These are phyloP conservation scores for Aspergillus novofumigatus DNA, from an alignment of 2,329 filamentous ascomycete genomes.

Conservation along the genomic window DNA sequence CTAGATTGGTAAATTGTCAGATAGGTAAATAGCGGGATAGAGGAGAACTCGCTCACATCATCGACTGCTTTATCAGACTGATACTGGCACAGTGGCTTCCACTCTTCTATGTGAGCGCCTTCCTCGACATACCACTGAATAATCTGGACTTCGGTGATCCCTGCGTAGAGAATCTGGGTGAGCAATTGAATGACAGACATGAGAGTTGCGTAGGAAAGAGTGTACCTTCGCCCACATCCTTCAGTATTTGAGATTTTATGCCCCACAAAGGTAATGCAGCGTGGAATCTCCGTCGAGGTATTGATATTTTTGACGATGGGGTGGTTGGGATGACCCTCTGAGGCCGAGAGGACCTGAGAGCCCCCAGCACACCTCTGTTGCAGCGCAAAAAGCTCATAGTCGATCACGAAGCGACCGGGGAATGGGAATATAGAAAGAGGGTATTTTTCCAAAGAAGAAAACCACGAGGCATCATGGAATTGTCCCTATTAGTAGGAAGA, in stretches of 20 bases:
- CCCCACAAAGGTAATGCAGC: slow-evolving; percentile 30
- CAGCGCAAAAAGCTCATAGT: slow-evolving; percentile 31
- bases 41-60: slow-evolving; percentile 41
- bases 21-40: not conserved
- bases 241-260: slow-evolving; percentile 38
- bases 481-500: not conserved
- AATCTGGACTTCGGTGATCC: slow-evolving; percentile 96
- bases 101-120: slow-evolving; percentile 92
- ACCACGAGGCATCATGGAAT: slow-evolving; percentile 5
- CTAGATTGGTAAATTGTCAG: slow-evolving; percentile 49
- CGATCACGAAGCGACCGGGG: not conserved
- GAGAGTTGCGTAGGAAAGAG: not conserved
- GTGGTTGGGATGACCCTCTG: slow-evolving; percentile 23
- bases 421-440: not conserved
- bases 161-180: slow-evolving; percentile 43
- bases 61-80: slow-evolving; percentile 90
- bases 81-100: slow-evolving; percentile 95
- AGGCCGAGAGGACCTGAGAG: slow-evolving; percentile 24
- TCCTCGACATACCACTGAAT: slow-evolving; percentile 99
- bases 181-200: slow-evolving; percentile 10
- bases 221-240: slow-evolving; percentile 43
- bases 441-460: slow-evolving; percentile 1
- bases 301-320: slow-evolving; percentile 18
- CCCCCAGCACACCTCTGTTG: slow-evolving; percentile 24
- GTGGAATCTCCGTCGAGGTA: slow-evolving; percentile 33